Evolutionary conservation across 805 yeast species (phyloP).

Genomic region (Lipomyces mesembrius): DNA sequence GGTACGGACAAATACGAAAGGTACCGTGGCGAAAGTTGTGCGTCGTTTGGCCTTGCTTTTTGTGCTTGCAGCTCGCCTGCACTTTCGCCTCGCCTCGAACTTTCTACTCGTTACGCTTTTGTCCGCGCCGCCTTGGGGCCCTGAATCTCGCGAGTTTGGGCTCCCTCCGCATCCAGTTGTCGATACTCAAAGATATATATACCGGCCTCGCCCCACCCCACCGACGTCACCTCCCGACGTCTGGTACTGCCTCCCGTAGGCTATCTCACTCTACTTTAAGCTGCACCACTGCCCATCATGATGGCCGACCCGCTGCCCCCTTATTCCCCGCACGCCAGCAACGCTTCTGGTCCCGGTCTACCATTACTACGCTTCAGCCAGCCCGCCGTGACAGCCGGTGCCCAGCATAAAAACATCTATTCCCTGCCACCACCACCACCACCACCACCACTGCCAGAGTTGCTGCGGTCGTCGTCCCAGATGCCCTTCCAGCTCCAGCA

Average conservation of each 20-base stretch:
- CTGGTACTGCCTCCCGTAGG: background rate
- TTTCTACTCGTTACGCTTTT: background rate
- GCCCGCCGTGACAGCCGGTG: background rate
- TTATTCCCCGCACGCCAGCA: conserved; percentile 2
- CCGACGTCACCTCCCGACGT: background rate
- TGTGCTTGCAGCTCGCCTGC: background rate
- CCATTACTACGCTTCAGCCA: background rate
- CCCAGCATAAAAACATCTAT: background rate
- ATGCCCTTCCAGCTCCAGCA: conserved; percentile 11
- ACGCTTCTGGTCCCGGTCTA: background rate
- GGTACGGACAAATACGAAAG: background rate
- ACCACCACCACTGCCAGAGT: conserved; percentile 11
- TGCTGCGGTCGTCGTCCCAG: conserved; percentile 2
- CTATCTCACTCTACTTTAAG: background rate
- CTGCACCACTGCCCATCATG: conserved; percentile 17
- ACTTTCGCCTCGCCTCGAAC: background rate
- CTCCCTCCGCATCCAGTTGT: background rate
- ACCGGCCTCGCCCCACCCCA: background rate
- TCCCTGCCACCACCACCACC: conserved; percentile 11
- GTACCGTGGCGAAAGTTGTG: background rate
- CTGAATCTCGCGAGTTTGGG: conserved; percentile 2
- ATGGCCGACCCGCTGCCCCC: conserved; percentile 33
- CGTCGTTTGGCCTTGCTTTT: background rate
- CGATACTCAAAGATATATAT: background rate
- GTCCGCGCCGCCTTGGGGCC: background rate